Percentiles rank a stretch among this genome's conserved stretches.
Conservation (phyloP, 345 rosid genomes). For the Lepidium africanum region DNA sequence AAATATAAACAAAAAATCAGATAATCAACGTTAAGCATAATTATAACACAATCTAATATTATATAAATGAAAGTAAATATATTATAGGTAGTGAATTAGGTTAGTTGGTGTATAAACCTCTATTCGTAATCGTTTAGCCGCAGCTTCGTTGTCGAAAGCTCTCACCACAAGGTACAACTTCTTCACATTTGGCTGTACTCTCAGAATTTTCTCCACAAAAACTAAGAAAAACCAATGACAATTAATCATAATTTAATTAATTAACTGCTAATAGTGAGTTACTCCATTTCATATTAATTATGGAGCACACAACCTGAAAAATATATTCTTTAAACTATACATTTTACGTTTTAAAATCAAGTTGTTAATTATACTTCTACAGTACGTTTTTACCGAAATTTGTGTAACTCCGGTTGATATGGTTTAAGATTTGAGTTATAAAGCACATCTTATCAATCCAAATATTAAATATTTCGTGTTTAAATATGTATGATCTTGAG, state of each 20-base stretch:
- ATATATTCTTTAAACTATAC: no score
- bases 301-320: no score
- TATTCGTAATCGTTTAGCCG: slow-evolving; percentile 47
- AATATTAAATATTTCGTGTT: no score
- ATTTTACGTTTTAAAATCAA: no score
- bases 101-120: slow-evolving; percentile 40
- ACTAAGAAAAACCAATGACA: slow-evolving; percentile 32
- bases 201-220: slow-evolving; percentile 72
- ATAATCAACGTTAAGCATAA: neutral
- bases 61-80: neutral
- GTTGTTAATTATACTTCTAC: no score
- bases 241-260: neutral
- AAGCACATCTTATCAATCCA: no score
- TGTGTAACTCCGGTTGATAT: no score
- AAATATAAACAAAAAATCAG: neutral
- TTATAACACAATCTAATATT: neutral
- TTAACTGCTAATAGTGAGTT: neutral
- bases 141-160: slow-evolving; percentile 60
- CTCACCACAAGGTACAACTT: slow-evolving; percentile 73
- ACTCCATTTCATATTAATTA: neutral
- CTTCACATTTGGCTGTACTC: slow-evolving; percentile 84
- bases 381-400: no score
- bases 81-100: neutral
- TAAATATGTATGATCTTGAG: neutral
- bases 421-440: no score